Conservation (phyloP, 192 early-diverging fungal species). For the Backusella morwellensis region DNA sequence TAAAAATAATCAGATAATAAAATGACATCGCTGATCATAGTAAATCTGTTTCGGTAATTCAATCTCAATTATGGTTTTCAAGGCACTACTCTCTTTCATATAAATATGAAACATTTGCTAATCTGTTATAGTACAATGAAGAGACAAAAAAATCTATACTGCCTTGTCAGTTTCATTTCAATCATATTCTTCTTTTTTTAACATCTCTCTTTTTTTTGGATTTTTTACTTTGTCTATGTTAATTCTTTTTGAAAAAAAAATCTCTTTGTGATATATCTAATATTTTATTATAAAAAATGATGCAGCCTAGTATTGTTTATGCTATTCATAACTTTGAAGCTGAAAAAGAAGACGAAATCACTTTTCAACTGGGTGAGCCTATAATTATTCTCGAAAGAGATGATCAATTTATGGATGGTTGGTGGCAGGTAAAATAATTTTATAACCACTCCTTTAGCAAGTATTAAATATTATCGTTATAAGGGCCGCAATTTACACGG, state of each 20-base stretch:
- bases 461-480: neutral
- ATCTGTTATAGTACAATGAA: neutral
- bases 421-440: slow-evolving; percentile 64
- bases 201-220: neutral
- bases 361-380: slow-evolving; percentile 61
- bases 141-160: neutral
- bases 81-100: neutral
- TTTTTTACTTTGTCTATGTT: neutral
- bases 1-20: neutral
- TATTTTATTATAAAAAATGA: neutral
- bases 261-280: neutral
- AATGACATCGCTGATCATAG: neutral
- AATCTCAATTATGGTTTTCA: neutral
- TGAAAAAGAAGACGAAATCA: slow-evolving; percentile 69
- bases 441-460: neutral
- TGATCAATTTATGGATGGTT: slow-evolving; percentile 69
- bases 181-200: neutral
- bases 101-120: neutral
- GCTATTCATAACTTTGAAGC: slow-evolving; percentile 56
- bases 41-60: neutral
- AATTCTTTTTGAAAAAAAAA: neutral
- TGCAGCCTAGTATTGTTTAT: slow-evolving; percentile 39
- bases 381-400: slow-evolving; percentile 71
- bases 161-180: neutral
- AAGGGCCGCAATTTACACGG: slow-evolving; percentile 64